Conservation (phyloP, 2,329 filamentous ascomycete species). For the Fusarium penzigii region DNA sequence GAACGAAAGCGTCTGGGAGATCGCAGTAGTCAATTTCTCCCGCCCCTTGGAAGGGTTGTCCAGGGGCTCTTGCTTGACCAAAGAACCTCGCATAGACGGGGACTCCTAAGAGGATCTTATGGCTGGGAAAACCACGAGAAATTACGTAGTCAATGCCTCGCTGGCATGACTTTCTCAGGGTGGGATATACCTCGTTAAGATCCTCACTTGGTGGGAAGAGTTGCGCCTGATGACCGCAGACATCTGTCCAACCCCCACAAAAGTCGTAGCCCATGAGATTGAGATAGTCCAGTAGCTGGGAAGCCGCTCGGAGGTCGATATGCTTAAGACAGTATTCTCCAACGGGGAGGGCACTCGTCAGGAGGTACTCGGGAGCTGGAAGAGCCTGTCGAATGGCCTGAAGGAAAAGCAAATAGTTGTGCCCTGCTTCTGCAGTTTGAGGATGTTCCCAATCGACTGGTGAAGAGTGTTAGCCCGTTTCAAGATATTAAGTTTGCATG, state of each 20-base stretch:
- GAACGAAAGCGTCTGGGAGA: constrained; percentile 53
- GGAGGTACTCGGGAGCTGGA: constrained; percentile 55
- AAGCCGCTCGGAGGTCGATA: constrained; percentile 56
- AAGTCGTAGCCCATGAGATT: constrained; percentile 74
- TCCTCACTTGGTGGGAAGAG: constrained; percentile 47
- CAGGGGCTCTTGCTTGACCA: constrained; percentile 51
- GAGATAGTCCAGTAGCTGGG: constrained; percentile 58
- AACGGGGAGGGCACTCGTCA: constrained; percentile 64
- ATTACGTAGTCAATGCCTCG: constrained; percentile 57
- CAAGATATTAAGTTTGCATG: too few relatives aligned
- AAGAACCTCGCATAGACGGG: constrained; percentile 66
- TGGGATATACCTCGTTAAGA: constrained; percentile 26
- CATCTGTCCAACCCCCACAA: constrained; percentile 60
- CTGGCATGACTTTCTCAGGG: constrained; percentile 49
- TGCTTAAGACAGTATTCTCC: constrained; percentile 63
- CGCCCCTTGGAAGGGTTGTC: constrained; percentile 49
- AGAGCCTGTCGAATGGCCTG: constrained; percentile 54
- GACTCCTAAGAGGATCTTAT: constrained; percentile 63
- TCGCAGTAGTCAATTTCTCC: constrained; percentile 65
- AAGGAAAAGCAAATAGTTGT: constrained; percentile 59
- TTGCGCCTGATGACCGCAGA: constrained; percentile 65
- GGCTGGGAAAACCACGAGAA: constrained; percentile 52
- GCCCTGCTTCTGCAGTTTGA: constrained; percentile 50
- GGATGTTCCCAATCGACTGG: constrained; percentile 72
- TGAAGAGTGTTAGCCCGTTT: not conserved